Evolutionary conservation across 2,329 filamentous ascomycete species (phyloP), one percentile per base, ranked within the genome.

Genomic region (Cladosporium velox): DNA sequence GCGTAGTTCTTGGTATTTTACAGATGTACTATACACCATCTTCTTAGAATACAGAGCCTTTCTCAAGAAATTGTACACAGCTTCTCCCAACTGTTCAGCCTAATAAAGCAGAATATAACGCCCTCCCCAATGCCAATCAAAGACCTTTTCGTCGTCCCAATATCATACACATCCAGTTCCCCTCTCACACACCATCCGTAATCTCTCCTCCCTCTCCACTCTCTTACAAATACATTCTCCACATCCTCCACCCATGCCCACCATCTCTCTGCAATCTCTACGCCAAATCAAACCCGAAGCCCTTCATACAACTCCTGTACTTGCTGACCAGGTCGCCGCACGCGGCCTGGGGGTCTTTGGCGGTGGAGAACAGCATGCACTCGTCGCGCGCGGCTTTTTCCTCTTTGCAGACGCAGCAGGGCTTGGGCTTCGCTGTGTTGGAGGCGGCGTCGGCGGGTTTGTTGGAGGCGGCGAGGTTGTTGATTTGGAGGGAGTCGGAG

Each of bases 351-450:
- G 95, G 92, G 76, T 97, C 90, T 75, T 89, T 85, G 68, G 91
- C 86, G 69, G 87, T 93, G 65, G 92, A 96, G 83, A 98, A 97
- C 65, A 99, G 91, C 94, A 99, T 98, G 85, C 95, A 99, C 81
- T 99, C 93, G 82, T 99, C 95, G 70, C 95, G 92, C 72, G 86
- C 86, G 47, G 91, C 85, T 80, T 99, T 99, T 80, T 99, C 93
- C 54, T 95, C 88, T 77, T 93, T 97, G 87, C 95, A 99, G 34
- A 98, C 95, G 78, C 95, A 98, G 86, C 95, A 98, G 52, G 94
- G 94, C 92, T 97, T 75, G 30, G 67, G 68, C 21, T 65, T 65
- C 10, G 34, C 5, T 3, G 54, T n/a, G 55, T 12, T 21, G 7
- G 49, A 49, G 44, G 26, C 14, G 63, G 30, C 41, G 41, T 30